Base-by-base conservation (phyloP, 306 rosid genomes). In the Casuarina equisetifolia region DNA sequence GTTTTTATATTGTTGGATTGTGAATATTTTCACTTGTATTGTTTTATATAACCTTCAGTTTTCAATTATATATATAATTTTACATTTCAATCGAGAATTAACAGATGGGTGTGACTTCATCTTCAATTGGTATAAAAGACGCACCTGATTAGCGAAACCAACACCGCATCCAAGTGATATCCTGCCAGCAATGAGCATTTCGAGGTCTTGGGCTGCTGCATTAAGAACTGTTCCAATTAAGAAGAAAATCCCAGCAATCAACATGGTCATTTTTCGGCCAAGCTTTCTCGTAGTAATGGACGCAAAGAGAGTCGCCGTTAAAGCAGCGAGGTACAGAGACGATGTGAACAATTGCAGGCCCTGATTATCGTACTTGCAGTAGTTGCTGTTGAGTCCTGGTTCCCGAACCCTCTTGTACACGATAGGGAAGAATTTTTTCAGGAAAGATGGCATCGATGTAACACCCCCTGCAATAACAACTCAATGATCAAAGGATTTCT, bases 311-410 rank as follows among this genome's bases (percentile, higher is more conserved):
- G 98, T 84, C 1, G 97, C 89, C 3, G 86, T 75, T 55, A 91
- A 74, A 3, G 86, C 97, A 0, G 97, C 97, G 2, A 94, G 82
- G 84, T 94, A 91, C 2, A 94, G 91, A 6, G 98, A 91, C 0
- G 98, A 93, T 1, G 98, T 93, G 87, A 93, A 93, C 64, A 89
- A 9, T 55, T 91, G 97, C 4, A 91, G 80, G 10, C 80, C 79
- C 50, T 93, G 91, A 53, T 90, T 93, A 55, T 93, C 92, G 74
- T 89, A 91, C 72, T 91, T 89, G 82, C 97, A 93, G 81, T 93
- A 93, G 71, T 93, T 89, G 71, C 90, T 91, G 0, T 83, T 62
- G 0, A 6, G 15, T 1, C 11, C 1, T 11, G 19, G 6, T n/a
- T 57, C 12, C 13, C 36, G 83, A 3, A 61, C 86, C 15, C n/a